Base-by-base conservation (phyloP, 108 stramenopile species). In the Cyclotella cryptica region DNA sequence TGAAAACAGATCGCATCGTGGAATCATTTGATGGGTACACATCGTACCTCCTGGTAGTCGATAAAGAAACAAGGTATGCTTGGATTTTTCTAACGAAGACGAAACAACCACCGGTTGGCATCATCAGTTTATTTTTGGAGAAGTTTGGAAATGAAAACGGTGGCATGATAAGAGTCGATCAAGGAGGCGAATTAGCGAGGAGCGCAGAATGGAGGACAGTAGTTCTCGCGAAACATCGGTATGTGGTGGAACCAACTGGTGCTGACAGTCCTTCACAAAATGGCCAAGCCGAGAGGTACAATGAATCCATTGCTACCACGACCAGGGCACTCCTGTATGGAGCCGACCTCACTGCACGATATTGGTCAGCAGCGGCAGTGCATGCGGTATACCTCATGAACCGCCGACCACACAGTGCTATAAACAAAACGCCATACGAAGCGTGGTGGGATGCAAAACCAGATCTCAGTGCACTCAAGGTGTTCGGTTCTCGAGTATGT, bases 11-110 rank as follows among this genome's bases (percentile, higher is more conserved):
- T 44, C 35, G 63, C 10, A 29, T 65, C 24, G 57, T 58, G 6
- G 27, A 24, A 27, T 58, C 57, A 13, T 58, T 28, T 58, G 57
- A 58, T 58, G 57, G 57, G 2, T 58, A 28, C 57, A 26, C 1
- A 14, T 24, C 57, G 6, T 58, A 27, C 27, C 57, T 58, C 13
- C 4, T 28, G 22, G 27, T 58, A 4, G 27, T 58, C 13, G 57
- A 58, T 9, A 28, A 58, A 58, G 26, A 2, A 14, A 28, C 27
- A 3, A 1, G 22, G 13, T 27, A 28, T 27, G 4, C 22, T 3
- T 58, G 57, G 57, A 28, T 58, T 5, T 58, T 58, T 9, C 57
- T 58, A 26, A 28, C 26, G 4, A 24, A 24, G 9, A 21, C 6
- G 3, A 27, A 26, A 9, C 1, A 58, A 58, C 57, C 57, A 3